A percentile compares a stretch with the other conserved stretches of the same genome.
These are phyloP conservation scores for Zostera marina DNA, from an alignment of 116 monocot genomes.

Conservation along the genomic window DNA sequence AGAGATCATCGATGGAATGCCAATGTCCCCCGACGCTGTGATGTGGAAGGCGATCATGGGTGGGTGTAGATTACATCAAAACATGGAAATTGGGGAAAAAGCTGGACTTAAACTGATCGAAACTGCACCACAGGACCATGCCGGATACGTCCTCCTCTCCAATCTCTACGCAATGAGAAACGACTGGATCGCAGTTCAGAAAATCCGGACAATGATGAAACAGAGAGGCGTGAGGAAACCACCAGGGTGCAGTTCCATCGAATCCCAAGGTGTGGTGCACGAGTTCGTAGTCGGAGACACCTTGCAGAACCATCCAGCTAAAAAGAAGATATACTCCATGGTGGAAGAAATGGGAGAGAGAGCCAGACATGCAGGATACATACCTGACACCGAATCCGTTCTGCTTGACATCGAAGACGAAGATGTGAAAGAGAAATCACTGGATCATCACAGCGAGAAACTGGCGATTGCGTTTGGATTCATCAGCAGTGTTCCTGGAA, in stretches of 20 bases:
- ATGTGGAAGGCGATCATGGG: slow-evolving; percentile 53
- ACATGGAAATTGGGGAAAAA: slow-evolving; percentile 40
- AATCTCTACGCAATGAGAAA: slow-evolving; percentile 33
- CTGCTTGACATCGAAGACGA: slow-evolving; percentile 24
- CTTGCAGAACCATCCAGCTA: slow-evolving; percentile 7
- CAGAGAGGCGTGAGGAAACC: slow-evolving; percentile 25
- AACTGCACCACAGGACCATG: slow-evolving; percentile 29
- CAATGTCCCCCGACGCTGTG: slow-evolving; percentile 43
- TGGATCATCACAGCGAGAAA: slow-evolving; percentile 28
- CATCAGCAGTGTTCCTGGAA: slow-evolving; percentile 15
- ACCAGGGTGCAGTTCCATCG: slow-evolving; percentile 44
- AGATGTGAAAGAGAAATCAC: slow-evolving; percentile 16
- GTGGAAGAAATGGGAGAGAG: slow-evolving; percentile 14
- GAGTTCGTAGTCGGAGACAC: slow-evolving; percentile 28
- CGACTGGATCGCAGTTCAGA: slow-evolving; percentile 28
- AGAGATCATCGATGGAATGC: slow-evolving; percentile 34
- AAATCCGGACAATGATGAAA: slow-evolving; percentile 30
- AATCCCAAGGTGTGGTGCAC: slow-evolving; percentile 19
- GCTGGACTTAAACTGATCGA: slow-evolving; percentile 40
- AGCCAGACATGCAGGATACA: slow-evolving; percentile 15
- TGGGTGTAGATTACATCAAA: slow-evolving; percentile 39
- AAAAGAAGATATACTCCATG: slow-evolving; percentile 15
- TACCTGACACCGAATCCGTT: slow-evolving; percentile 15
- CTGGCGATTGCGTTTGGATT: slow-evolving; percentile 13
- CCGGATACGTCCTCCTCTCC: slow-evolving; percentile 42